Conservation (phyloP, 2,329 filamentous ascomycete species). For the Fusarium gaditjirri region DNA sequence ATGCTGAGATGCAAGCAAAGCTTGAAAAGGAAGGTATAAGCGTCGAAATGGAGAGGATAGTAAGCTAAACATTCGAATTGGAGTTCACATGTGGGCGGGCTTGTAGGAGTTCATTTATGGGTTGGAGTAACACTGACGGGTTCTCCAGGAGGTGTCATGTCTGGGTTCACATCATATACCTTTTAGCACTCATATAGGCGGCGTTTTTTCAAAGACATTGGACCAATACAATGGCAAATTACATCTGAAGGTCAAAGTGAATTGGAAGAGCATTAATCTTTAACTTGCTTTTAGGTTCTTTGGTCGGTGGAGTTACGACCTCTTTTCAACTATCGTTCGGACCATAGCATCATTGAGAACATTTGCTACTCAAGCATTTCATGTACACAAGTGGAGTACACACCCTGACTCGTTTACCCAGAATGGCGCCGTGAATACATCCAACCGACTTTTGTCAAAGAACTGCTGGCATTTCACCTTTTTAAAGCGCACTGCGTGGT, state of each 20-base stretch:
- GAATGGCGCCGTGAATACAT: conserved; percentile 21
- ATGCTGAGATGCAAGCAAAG: conserved; percentile 61
- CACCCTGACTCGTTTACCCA: not conserved
- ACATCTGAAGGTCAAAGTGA: not conserved
- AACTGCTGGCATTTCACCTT: conserved; percentile 27
- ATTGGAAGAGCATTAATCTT: conserved; percentile 22
- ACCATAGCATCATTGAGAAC: conserved; percentile 13
- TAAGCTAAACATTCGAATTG: conserved; percentile 55
- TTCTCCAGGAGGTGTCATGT: conserved; percentile 35
- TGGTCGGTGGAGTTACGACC: not conserved
- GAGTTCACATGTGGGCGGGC: conserved; percentile 1
- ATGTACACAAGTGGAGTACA: not conserved
- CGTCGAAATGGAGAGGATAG: conserved; percentile 57
- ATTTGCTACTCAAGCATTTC: conserved; percentile 4
- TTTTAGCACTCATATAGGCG: conserved; percentile 34
- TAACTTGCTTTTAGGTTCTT: conserved; percentile 32
- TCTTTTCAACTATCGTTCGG: conserved; percentile 4
- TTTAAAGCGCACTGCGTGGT: conserved; percentile 37
- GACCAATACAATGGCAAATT: conserved; percentile 1
- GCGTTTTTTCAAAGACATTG: conserved; percentile 40
- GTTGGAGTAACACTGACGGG: conserved; percentile 23
- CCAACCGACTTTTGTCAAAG: conserved; percentile 15
- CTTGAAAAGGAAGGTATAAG: conserved; percentile 57
- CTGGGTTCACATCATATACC: conserved; percentile 32
- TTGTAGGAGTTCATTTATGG: conserved; percentile 18